Conservation (phyloP, 1,284 basidiomycete species). For the Fomitopsis betulina region DNA sequence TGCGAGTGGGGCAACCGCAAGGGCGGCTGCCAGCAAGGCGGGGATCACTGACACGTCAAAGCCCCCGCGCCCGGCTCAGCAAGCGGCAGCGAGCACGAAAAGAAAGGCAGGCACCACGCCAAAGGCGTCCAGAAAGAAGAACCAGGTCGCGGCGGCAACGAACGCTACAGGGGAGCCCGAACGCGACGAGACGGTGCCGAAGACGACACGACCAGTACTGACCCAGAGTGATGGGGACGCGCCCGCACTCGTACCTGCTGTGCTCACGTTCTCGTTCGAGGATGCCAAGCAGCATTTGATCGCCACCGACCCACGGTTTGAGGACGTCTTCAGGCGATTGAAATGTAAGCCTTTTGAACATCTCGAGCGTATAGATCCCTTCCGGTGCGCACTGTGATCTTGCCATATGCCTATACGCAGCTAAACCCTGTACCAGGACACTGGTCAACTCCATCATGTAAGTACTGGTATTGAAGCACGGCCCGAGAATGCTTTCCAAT, state of each 20-base stretch:
- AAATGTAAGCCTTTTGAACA: constrained; percentile 73
- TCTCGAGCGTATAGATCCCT: constrained; percentile 70
- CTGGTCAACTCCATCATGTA: constrained; percentile 55
- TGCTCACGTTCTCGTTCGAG: constrained; percentile 71
- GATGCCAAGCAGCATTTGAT: constrained; percentile 73
- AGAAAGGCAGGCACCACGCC: constrained; percentile 15
- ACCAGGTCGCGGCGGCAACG: background rate
- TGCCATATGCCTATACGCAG: background rate
- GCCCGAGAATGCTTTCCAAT: background rate
- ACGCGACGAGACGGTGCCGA: background rate
- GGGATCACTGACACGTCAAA: background rate
- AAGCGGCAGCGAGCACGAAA: constrained; percentile 13
- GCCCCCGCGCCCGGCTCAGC: background rate
- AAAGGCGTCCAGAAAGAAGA: constrained; percentile 14
- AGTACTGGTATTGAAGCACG: constrained; percentile 27
- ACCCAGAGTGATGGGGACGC: constrained; percentile 8
- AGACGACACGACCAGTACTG: background rate
- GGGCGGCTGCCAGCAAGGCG: constrained; percentile 8
- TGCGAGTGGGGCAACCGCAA: constrained; percentile 22
- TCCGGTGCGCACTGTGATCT: constrained; percentile 41
- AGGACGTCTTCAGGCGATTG: constrained; percentile 59
- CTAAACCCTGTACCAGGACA: constrained; percentile 24
- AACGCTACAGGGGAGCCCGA: background rate
- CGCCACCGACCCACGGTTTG: constrained; percentile 66
- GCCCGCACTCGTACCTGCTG: constrained; percentile 47